Base-by-base conservation (phyloP, 495 filamentous ascomycete genomes). In the Daldinia bambusicola region DNA sequence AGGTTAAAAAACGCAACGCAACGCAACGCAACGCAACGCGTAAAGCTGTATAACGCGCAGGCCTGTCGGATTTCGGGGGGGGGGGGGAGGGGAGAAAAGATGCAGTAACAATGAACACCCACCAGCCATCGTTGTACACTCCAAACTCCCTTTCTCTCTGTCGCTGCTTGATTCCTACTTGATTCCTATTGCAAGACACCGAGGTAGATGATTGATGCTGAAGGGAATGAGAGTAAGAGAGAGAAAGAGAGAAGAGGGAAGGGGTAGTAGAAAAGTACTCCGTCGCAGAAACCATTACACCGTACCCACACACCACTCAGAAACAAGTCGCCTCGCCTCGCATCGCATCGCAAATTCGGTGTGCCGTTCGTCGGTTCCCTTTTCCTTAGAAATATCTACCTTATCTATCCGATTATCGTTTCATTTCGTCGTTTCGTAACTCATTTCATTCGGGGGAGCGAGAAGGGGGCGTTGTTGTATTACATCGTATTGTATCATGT, bases 101-200 rank as follows among this genome's bases (percentile, higher is more conserved):
- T 9, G 43, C 45, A 67, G 22, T 34, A 36, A n/a, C 63, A 26
- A 26, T 26, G 26, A 53, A 36, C 45, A 50, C 43, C 38, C 45
- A 18, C 43, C 18, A 48, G 18, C 43, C 18, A 5, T 48, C 8
- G 26, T 48, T 22, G 7, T 16, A 48, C 18, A 20, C 43, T 16
- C 8, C 16, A 22, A 4, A 48, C 43, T 1, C 9, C 8, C 20
- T 10, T 10, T 13, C 26, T 26, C 26, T 1, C 26, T 26, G 26
- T 13, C 13, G 26, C 14, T 16, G n/a, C n/a, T n/a, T n/a, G n/a
- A n/a, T n/a, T 26, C 8, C 26, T 26, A 8, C 13, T 32, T n/a
- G 12, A 32, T 12, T 31, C 16, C 4, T 20, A 20, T 26, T 26
- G 26, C 26, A 26, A 26, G 26, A 26, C 26, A 26, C 26, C 26